Evolutionary conservation across 768 basidiomycete genomes (phyloP).

Genomic region (Butyriboletus loyo): DNA sequence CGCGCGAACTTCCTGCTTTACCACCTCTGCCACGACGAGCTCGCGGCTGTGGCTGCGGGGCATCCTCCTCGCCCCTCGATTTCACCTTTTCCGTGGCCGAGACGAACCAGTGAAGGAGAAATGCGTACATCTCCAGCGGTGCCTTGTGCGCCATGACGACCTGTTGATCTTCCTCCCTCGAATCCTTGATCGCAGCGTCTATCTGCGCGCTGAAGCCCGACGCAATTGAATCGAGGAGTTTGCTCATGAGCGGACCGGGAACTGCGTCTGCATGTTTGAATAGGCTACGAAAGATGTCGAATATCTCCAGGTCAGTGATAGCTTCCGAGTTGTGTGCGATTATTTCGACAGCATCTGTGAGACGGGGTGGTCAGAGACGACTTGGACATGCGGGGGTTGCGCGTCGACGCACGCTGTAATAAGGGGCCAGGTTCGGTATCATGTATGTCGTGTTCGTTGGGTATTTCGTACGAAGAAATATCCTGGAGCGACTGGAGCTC

Average conservation of each 20-base stretch:
- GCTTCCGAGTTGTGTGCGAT: conserved; percentile 74
- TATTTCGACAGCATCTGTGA: conserved; percentile 72
- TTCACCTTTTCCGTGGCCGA: conserved; percentile 76
- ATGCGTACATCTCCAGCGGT: conserved; percentile 88
- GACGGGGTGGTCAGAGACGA: conserved; percentile 9
- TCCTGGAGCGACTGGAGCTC: conserved; percentile 68
- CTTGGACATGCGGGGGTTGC: background rate
- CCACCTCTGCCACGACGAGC: conserved; percentile 58
- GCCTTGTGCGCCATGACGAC: conserved; percentile 59
- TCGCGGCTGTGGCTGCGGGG: conserved; percentile 45
- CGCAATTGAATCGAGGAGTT: conserved; percentile 81
- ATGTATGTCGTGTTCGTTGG: conserved; percentile 62
- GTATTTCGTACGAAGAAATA: conserved; percentile 58
- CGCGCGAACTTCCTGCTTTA: conserved; percentile 42
- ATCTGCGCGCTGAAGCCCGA: conserved; percentile 74
- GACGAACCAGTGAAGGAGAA: conserved; percentile 91
- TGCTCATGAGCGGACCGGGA: conserved; percentile 67
- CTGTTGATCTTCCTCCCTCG: conserved; percentile 67
- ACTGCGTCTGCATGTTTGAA: conserved; percentile 72
- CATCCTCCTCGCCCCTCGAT: conserved; percentile 44
- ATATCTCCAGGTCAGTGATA: conserved; percentile 63
- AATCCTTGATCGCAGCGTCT: conserved; percentile 65
- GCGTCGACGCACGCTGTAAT: conserved; percentile 50
- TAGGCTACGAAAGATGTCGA: conserved; percentile 79
- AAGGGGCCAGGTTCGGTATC: conserved; percentile 52